Base-by-base conservation (phyloP, 495 filamentous ascomycete species). In the Neurospora africana region DNA sequence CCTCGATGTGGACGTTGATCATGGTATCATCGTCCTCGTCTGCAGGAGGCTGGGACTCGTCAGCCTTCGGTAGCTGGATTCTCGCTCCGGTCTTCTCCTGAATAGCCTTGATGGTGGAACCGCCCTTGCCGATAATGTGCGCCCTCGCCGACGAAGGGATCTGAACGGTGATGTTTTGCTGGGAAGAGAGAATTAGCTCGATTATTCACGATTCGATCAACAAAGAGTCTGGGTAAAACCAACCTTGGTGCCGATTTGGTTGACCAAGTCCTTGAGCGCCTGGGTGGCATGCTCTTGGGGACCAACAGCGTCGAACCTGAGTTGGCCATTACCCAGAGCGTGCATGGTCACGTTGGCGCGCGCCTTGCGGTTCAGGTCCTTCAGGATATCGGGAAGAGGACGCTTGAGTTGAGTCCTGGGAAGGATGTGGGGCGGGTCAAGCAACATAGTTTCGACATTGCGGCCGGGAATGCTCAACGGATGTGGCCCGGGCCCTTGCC, bases 111-210 rank as follows among this genome's bases (percentile, higher is more conserved):
- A 99, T 92, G 44, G 90, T 94, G n/a, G 91, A 85, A 70, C 96
- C 96, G 79, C 91, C 88, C 69, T 91, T 92, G 77, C 95, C 96
- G 79, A 99, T 98, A 78, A 99, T 92, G 79, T 93, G 89, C 17
- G 93, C 86, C 68, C 93, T 89, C 6, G 92, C 88, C 39, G 92
- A 94, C 17, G 91, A 86, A 33, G 95, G 95, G 72, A 99, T 90
- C 4, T 92, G 86, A 35, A 97, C 86, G 72, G 87, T 89, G 70
- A 91, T 80, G 38, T 89, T 87, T 86, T 91, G 89, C 92, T 94
- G 15, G 23, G 69, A 72, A 61, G 33, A 65, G 53, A 33, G 1
- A 21, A 35, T 67, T 23, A 70, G 74, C 37, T 70, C 33, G 4
- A 69, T 23, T 30, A 68, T 27, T 19, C 44, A 37, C 27, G 2